A percentile compares a stretch with the other conserved stretches of the same genome.
Evolutionary conservation across 163 green algal species (phyloP).

Genomic region (Scenedesmus sp.): DNA sequence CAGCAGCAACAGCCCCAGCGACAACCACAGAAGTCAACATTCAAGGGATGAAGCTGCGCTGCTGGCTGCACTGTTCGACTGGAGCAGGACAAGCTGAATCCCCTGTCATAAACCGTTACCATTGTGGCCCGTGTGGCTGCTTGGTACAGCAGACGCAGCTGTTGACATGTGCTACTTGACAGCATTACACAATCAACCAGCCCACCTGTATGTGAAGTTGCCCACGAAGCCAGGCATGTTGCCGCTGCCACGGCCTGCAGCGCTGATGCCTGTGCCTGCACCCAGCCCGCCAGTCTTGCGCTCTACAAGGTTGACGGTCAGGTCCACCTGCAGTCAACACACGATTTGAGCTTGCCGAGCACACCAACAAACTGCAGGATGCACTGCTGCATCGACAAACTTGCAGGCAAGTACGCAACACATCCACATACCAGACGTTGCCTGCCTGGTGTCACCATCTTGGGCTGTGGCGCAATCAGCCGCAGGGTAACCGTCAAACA

Average conservation of each 20-base stretch:
- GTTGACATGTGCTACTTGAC: too few relatives aligned
- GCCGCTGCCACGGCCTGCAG: conserved; percentile 70
- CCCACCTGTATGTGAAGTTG: conserved; percentile 82
- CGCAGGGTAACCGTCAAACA: too few relatives aligned
- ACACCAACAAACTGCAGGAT: too few relatives aligned
- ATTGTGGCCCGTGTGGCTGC: too few relatives aligned
- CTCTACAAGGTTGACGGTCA: conserved; percentile 93
- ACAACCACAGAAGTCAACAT: background rate
- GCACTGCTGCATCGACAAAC: too few relatives aligned
- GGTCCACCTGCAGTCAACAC: conserved; percentile 79
- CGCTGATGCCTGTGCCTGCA: conserved; percentile 88
- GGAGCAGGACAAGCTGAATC: background rate
- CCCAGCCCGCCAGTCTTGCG: conserved; percentile 90
- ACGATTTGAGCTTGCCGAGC: too few relatives aligned
- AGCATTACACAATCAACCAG: too few relatives aligned
- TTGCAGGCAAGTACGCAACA: too few relatives aligned
- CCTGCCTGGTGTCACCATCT: background rate
- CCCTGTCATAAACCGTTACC: too few relatives aligned
- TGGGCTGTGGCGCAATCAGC: background rate
- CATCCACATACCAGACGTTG: too few relatives aligned
- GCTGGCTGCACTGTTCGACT: background rate
- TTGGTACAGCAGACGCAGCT: background rate
- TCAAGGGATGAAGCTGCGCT: background rate
- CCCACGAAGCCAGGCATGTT: conserved; percentile 87
- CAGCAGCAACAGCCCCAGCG: background rate